Base-by-base conservation (phyloP, 73 alveolate species). In the Paramecium sexaurelia region DNA sequence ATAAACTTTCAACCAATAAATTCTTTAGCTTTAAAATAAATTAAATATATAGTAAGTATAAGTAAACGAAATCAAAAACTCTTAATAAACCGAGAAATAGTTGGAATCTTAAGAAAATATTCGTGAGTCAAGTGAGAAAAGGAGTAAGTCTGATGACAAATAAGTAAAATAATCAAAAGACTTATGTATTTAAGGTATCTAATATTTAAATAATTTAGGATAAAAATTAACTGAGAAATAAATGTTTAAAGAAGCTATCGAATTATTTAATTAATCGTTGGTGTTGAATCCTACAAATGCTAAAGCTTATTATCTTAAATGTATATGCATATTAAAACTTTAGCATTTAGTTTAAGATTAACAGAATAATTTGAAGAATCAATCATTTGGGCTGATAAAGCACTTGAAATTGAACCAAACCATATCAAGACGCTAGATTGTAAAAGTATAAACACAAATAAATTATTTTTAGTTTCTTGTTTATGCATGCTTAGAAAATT, bases 161-260 rank as follows among this genome's bases (percentile, higher is more conserved):
- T 13, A 51, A 15, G 22, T 17, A 17, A 19, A 51, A 17, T 51
- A 51, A 51, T 51, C 67, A 51, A 15, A 15, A 51, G 67, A 51
- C 3, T 22, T 51, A 6, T 51, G 67, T 20, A 20, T 15, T 51
- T 15, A 51, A 29, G 33, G 67, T 51, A 51, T 51, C 3, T 51
- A 51, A 51, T n/a, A 5, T 17, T 19, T 17, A 17, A 51, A 17
- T 51, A 17, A 6, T 0, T 5, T 51, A 51, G 67, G 67, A 17
- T 2, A 51, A 20, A 51, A 17, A 20, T 51, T 51, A 51, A 17
- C 67, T 51, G 67, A 51, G n/a, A 51, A 51, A 17, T 51, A 51
- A 51, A 51, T 51, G 67, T 66, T 66, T 66, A 32, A 66, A 26
- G 83, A 66, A 66, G 83, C 83, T 66, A 11, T 66, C 11, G 43